Evolutionary conservation across 1,139 yeast genomes (phyloP), one percentile per base, ranked within the genome.

Genomic region (Debaryomyces nepalensis): DNA sequence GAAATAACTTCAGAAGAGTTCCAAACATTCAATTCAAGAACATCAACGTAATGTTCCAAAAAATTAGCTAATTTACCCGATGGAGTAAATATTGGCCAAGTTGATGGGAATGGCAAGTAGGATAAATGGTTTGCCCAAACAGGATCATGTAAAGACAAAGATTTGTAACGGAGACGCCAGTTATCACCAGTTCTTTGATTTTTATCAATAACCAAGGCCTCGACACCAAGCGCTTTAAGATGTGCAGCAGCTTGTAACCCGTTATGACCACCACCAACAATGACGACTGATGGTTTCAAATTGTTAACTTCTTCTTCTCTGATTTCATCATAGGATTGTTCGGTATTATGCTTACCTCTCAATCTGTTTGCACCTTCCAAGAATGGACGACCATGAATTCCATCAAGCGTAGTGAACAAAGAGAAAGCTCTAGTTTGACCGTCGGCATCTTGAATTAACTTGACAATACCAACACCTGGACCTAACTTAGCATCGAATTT

Each of bases 81-180:
- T 12, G 76, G 71, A 5, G 74, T 64, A 47, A 57, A 71, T 24
- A 65, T 56, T 39, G 76, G 76, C 58, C 73, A 68, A n/a, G 66
- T 63, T 7, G 59, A 64, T 9, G 73, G 69, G 54, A 63, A 64
- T 37, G 56, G 50, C 43, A 70, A 47, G 47, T 70, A 70, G 4
- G 75, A 65, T 48, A 70, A 52, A 47, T 66, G 68, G 46, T 69
- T 70, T 42, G 66, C 66, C 58, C 64, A 69, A 43, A 67, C 68
- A 2, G 75, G 74, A 48, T 71, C 76, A 50, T 70, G 76, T 24
- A 71, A 53, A n/a, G 68, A 69, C 39, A 70, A 53, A 49, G 67
- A 70, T 52, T 67, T 65, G 55, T 70, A 70, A 33, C 76, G 55
- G 45, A 62, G 60, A 46, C 75, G 55, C 79, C 75, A 70, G 49